Percentiles rank a stretch among this genome's conserved stretches.
Evolutionary conservation across 257 asterid species (phyloP).

Genomic region (Jaltomata sinuosa): DNA sequence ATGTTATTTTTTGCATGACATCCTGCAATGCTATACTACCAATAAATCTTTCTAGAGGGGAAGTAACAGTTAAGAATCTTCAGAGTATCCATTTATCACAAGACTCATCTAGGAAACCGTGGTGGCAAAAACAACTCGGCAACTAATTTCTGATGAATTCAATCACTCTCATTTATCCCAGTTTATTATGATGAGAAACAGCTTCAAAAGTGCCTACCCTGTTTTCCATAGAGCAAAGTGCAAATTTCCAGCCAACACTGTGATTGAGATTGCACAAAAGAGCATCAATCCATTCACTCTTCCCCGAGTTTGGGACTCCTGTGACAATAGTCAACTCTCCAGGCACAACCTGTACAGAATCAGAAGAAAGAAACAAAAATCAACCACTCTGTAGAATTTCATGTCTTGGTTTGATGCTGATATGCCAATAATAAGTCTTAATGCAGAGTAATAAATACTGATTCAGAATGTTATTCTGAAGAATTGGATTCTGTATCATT

Average conservation of each 20-base stretch:
- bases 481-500: background rate
- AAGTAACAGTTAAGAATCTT: background rate
- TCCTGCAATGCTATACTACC: background rate
- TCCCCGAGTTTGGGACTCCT: conserved; percentile 98
- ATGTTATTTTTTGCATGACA: background rate
- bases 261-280: conserved; percentile 85
- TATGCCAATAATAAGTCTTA: background rate
- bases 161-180: background rate
- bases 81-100: background rate
- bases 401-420: background rate
- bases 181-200: background rate
- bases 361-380: background rate
- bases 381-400: background rate
- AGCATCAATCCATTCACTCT: conserved; percentile 99
- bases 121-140: background rate
- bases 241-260: conserved; percentile 90
- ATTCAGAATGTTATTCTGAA: background rate
- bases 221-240: conserved; percentile 95
- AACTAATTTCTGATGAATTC: background rate
- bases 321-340: conserved; percentile 94
- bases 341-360: conserved; percentile 68
- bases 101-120: background rate
- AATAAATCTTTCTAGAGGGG: background rate
- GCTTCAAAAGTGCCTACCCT: conserved; percentile 33
- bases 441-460: background rate